Conservation (phyloP, 768 basidiomycete species). For the Naganishia vaughanmartiniae region DNA sequence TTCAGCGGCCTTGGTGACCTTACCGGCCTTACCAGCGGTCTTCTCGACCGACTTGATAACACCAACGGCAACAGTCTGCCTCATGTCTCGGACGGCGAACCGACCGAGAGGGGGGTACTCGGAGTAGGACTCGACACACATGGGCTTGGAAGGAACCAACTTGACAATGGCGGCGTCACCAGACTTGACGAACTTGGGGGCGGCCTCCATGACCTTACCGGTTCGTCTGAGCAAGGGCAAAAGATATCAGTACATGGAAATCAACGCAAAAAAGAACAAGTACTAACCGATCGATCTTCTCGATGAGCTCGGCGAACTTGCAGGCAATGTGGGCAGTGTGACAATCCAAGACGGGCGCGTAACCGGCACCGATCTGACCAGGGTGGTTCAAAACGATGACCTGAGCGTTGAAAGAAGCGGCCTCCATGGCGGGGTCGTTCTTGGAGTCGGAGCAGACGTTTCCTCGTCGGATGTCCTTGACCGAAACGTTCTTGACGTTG, state of each 20-base stretch:
- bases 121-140: constrained; percentile 90
- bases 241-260: too few species aligned
- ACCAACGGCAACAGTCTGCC: constrained; percentile 97
- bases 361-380: constrained; percentile 98
- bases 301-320: constrained; percentile 96
- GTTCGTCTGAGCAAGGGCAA: constrained; percentile 61
- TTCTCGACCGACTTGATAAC: constrained; percentile 98
- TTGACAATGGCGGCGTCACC: constrained; percentile 99
- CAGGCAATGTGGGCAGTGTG: constrained; percentile 99
- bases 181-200: constrained; percentile 98
- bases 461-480: constrained; percentile 99
- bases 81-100: constrained; percentile 88
- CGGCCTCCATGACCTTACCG: constrained; percentile 82
- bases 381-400: constrained; percentile 99
- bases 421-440: constrained; percentile 99
- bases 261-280: too few species aligned
- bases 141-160: constrained; percentile 92
- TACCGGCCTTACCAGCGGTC: constrained; percentile 78
- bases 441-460: constrained; percentile 99
- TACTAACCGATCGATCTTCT: constrained; percentile 82
- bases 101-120: constrained; percentile 99
- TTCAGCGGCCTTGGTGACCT: constrained; percentile 54
- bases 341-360: constrained; percentile 98
- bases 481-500: constrained; percentile 99
- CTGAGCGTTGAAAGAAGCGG: constrained; percentile 96